Percentiles rank a stretch among this genome's conserved stretches.
phyloP scores from a whole-genome alignment of 176 grass and related monocot genomes.

The Themeda triandra region DNA sequence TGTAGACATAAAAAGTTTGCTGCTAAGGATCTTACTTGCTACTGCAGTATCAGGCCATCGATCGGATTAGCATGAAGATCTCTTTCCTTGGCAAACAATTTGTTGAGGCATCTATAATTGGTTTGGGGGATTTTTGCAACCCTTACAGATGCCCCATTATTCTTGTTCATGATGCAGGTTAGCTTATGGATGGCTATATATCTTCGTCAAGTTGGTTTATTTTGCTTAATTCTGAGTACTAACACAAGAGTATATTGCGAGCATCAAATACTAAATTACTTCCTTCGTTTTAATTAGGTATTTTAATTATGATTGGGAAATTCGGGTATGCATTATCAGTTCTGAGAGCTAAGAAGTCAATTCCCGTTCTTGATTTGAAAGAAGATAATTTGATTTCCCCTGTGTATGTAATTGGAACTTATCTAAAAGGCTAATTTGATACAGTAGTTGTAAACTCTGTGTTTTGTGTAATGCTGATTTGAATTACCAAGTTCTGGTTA shows the following conservation, averaged over 20 bases:
- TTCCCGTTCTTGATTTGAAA: neutral
- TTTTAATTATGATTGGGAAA: neutral
- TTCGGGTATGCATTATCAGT: neutral
- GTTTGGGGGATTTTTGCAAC: too few species aligned
- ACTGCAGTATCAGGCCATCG: slow-evolving; percentile 24
- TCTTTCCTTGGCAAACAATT: slow-evolving; percentile 32
- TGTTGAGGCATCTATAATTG: slow-evolving; percentile 24
- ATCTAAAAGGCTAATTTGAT: neutral
- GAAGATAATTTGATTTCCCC: neutral
- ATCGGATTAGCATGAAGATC: slow-evolving; percentile 36
- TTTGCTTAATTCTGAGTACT: too few species aligned
- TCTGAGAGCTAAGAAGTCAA: neutral
- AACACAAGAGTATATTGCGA: too few species aligned
- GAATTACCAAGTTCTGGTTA: neutral
- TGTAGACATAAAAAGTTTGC: slow-evolving; percentile 27
- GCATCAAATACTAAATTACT: too few species aligned
- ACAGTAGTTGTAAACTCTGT: neutral
- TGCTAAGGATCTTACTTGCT: slow-evolving; percentile 32
- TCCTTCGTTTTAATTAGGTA: too few species aligned
- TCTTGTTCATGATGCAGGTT: slow-evolving; percentile 59
- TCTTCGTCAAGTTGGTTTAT: too few species aligned
- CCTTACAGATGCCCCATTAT: too few species aligned
- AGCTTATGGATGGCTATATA: too few species aligned
- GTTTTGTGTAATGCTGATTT: neutral
- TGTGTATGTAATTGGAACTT: neutral